phyloP scores from a whole-genome alignment of 2,329 filamentous ascomycete species.

The Helicocarpus griseus region DNA sequence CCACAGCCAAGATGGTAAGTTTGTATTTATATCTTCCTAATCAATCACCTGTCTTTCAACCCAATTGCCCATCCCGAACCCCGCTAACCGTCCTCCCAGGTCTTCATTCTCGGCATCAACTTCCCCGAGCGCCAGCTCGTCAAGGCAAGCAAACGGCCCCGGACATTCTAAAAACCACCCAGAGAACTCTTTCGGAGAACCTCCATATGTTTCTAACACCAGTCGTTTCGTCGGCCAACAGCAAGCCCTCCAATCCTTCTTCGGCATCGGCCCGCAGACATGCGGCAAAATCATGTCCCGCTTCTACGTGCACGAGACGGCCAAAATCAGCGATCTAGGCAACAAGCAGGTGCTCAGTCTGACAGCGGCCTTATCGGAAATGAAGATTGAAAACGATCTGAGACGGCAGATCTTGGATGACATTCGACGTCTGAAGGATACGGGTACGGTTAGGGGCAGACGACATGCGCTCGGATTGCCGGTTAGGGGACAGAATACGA shows the following conservation, averaged over 20 bases:
- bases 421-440: constrained; percentile 76
- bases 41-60: neutral
- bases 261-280: constrained; percentile 64
- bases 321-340: constrained; percentile 64
- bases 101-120: constrained; percentile 77
- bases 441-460: constrained; percentile 79
- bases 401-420: constrained; percentile 70
- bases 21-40: neutral
- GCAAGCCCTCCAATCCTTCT: constrained; percentile 67
- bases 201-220: neutral
- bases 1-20: constrained; percentile 23
- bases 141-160: constrained; percentile 47
- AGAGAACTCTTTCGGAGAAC: neutral
- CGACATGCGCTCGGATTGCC: constrained; percentile 89
- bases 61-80: neutral
- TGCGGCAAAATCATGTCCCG: constrained; percentile 74
- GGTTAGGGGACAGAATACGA: constrained; percentile 80
- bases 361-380: constrained; percentile 73
- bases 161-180: neutral
- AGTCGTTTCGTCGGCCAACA: constrained; percentile 11
- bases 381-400: constrained; percentile 91
- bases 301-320: constrained; percentile 75
- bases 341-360: constrained; percentile 71
- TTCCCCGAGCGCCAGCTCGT: constrained; percentile 78
- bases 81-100: constrained; percentile 38